Evolutionary conservation across 2,329 filamentous ascomycete genomes (phyloP), one percentile per base, ranked within the genome.

Genomic region (Aureobasidium musti): DNA sequence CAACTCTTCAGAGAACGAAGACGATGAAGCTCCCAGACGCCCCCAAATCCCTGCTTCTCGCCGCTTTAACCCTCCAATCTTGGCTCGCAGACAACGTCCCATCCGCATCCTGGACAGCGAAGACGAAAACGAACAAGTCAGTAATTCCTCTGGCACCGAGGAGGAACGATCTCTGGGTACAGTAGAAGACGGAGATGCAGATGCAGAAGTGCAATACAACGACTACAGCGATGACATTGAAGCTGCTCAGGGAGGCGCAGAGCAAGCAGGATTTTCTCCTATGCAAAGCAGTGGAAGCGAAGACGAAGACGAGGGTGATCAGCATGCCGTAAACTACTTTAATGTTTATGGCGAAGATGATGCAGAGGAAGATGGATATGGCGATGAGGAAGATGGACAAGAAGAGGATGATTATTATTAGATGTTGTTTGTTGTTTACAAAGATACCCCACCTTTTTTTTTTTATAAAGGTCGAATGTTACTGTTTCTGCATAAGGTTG

Each of bases 251-350:
- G 45, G 2, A 17, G 65, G 53, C 35, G 53, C 49, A 19, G 43
- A 66, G 13, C 65, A 67, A 23, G 39, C 37, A n/a, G 67, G 64
- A 5, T 70, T 72, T 37, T 69, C 69, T 11, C 70, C 70, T 3
- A n/a, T 70, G 26, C 71, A 57, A 23, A 11, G 43, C 14, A 43
- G 53, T 57, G 53, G 17, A 6, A 45, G 54, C 45, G 54, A 45
- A 3, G 39, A 21, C 14, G 59, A 63, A 19, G 50, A 64, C 6
- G 47, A n/a, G n/a, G n/a, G 41, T 1, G 43, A 43, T 11, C 61
- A 54, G 17, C 1, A 26, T 2, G 49, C 21, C 28, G 54, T 54
- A 50, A 19, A 45, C 11, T 53, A 35, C 19, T 64, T 53, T 23
- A 23, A 54, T n/a, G 61, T 64, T 11, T 64, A 64, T 35, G 61